Evolutionary conservation across 2,329 filamentous ascomycete species (phyloP), one percentile per base, ranked within the genome.

Genomic region (Aspergillus sojae): DNA sequence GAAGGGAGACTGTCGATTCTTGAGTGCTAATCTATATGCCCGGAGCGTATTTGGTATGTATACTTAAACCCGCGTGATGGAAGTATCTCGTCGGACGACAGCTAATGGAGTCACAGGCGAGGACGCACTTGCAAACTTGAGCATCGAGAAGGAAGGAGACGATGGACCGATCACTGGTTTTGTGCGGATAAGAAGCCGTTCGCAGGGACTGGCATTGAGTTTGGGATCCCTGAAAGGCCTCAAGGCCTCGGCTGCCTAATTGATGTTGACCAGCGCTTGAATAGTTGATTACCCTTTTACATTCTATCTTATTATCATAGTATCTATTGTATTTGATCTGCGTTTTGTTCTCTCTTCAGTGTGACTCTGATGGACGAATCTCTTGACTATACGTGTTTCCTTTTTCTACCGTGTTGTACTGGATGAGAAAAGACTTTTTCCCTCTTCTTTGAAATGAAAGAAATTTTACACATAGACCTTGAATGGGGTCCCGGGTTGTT

Each of bases 1-100:
- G 78, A 94, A 97, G 84, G 95, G 95, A 58, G 95, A 99, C 74
- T 99, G 95, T 77, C 94, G 97, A 76, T 99, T 99, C 85, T 80
- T 99, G 78, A 97, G 94, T 75, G 95, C 95, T 23, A 99, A 99
- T 75, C 82, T 99, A 45, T 99, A 99, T 75, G 95, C 95, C 66
- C 89, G 93, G 72, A 98, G 94, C 77, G 94, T 99, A 57, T 99
- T 99, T 78, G 95, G 95, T 99, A 90, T 84, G 94, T 74, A 54
- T 60, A 19, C 21, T 26, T n/a, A 16, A 19, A 10, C 34, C 39
- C 19, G 5, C 23, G 28, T 53, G 45, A 14, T 54, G 11, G 21
- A 9, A 4, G 11, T 46, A 21, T 46, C 28, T n/a, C 10, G 3
- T 54, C 5, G 12, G 28, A 23, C 19, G n/a, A 55, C 5, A 5